Conservation (phyloP, 1,284 basidiomycete species). For the Ceratorhiza oryzae-sativae region DNA sequence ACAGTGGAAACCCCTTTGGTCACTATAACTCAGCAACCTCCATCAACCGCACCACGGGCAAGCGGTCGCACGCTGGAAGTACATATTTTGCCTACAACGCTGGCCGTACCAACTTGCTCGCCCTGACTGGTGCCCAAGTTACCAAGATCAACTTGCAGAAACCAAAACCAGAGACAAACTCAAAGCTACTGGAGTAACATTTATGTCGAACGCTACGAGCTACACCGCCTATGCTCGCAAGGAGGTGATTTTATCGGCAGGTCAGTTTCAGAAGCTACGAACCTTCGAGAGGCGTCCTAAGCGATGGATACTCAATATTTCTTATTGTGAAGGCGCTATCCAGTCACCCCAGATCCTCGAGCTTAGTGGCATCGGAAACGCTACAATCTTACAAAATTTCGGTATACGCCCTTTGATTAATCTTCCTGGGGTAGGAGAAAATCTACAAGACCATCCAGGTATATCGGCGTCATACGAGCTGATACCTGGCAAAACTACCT, state of each 20-base stretch:
- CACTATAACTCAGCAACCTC: conserved; percentile 38
- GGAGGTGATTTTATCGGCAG: conserved; percentile 56
- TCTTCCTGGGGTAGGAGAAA: conserved; percentile 54
- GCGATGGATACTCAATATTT: too few species aligned
- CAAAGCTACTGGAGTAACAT: conserved; percentile 47
- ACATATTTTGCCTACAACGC: conserved; percentile 47
- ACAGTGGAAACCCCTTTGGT: conserved; percentile 37
- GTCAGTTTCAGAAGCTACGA: neutral
- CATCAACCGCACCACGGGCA: conserved; percentile 46
- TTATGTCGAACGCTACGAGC: conserved; percentile 44
- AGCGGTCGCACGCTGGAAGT: conserved; percentile 47
- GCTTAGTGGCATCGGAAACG: conserved; percentile 59
- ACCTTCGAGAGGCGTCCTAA: too few species aligned
- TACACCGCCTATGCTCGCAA: conserved; percentile 47
- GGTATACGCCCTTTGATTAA: conserved; percentile 53
- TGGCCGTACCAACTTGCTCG: conserved; percentile 46
- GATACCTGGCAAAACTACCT: conserved; percentile 38
- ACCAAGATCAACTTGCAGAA: conserved; percentile 47
- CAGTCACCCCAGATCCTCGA: conserved; percentile 59
- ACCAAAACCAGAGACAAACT: conserved; percentile 41
- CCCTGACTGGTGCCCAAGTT: conserved; percentile 46
- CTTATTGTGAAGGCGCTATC: conserved; percentile 45
- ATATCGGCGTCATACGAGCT: conserved; percentile 38
- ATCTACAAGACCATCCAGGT: conserved; percentile 54
- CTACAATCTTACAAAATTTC: conserved; percentile 50